phyloP scores from a whole-genome alignment of 805 yeast species.

The Kodamaea restingae region DNA sequence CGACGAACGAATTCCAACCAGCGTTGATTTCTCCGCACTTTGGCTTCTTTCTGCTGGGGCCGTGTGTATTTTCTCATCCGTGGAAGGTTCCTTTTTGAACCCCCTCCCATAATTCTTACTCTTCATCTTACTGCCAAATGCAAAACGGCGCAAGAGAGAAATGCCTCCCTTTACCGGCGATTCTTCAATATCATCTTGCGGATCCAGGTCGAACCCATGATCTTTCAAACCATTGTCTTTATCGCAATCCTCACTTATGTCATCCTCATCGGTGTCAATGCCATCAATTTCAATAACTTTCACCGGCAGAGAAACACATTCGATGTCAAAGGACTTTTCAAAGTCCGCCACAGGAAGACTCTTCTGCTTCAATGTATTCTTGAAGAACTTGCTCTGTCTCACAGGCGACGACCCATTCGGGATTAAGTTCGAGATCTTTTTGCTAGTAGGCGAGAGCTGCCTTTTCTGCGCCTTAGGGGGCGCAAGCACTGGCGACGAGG shows the following conservation, averaged over 20 bases:
- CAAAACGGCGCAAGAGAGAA: conserved; percentile 20
- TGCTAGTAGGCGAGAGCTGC: conserved; percentile 12
- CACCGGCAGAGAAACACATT: conserved; percentile 6
- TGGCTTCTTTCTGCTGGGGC: too few species aligned
- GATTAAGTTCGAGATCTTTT: conserved; percentile 8
- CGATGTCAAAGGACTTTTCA: conserved; percentile 10
- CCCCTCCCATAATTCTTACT: too few species aligned
- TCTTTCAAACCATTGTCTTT: background rate
- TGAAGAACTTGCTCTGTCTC: conserved; percentile 12
- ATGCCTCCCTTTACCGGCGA: conserved; percentile 34
- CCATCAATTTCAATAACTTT: conserved; percentile 1
- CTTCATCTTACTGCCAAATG: conserved; percentile 10
- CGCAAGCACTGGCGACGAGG: too few species aligned
- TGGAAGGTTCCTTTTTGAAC: background rate
- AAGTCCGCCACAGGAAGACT: conserved; percentile 7
- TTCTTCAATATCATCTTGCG: conserved; percentile 36
- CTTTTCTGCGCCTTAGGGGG: background rate
- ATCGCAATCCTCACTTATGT: conserved; percentile 15
- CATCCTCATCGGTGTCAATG: conserved; percentile 5
- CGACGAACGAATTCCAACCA: too few species aligned
- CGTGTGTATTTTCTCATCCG: too few species aligned
- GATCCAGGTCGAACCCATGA: conserved; percentile 18
- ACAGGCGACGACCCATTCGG: conserved; percentile 8
- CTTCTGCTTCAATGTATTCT: conserved; percentile 8
- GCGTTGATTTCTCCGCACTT: too few species aligned